Base-by-base conservation (phyloP, 768 basidiomycete species). In the Brasilioporus rufonigricans region DNA sequence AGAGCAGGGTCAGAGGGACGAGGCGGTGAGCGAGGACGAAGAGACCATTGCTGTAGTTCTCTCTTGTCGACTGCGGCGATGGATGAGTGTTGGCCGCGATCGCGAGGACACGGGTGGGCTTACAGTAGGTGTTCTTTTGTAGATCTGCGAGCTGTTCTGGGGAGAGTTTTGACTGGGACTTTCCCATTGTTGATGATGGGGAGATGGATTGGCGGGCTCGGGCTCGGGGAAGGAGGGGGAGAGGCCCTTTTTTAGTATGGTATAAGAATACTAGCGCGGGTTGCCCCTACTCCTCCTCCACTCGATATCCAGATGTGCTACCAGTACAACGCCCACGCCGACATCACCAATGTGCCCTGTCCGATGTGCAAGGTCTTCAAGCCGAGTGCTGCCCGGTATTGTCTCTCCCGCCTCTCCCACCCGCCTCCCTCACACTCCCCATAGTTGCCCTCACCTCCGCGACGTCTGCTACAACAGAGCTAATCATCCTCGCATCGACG, bases 41-140 rank as follows among this genome's bases (percentile, higher is more conserved):
- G 50, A 40, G 51, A 91, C 93, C 94, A 96, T 79, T 93, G 93
- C 74, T 97, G 93, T 41, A 96, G 86, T 73, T 97, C 93, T 69
- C 91, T 87, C 85, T 95, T 96, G 78, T 95, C 92, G 71, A 95
- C 93, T 95, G 72, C 4, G 52, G 36, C 32, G 43, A n/a, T 52
- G 51, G 41, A 57, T 63, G 58, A 64, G 62, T 5, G 50, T 24
- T 14, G 44, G 26, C 27, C 32, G 51, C 41, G 53, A 40, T 31
- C 50, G 44, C 29, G 76, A 27, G 12, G 21, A 29, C 1, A 13
- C 6, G 21, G n/a, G 39, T 9, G 53, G 36, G 61, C 82, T 69
- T 63, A 96, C 97, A 98, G 71, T 98, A 96, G 0, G 97, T 99
- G 74, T 93, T 90, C 83, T 94, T 95, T 77, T 98, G 96, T 48